Percentiles rank a stretch among this genome's conserved stretches.
These are phyloP conservation scores for Amaranthus cruentus DNA, from an alignment of 148 eudicot species.

Conservation along the genomic window DNA sequence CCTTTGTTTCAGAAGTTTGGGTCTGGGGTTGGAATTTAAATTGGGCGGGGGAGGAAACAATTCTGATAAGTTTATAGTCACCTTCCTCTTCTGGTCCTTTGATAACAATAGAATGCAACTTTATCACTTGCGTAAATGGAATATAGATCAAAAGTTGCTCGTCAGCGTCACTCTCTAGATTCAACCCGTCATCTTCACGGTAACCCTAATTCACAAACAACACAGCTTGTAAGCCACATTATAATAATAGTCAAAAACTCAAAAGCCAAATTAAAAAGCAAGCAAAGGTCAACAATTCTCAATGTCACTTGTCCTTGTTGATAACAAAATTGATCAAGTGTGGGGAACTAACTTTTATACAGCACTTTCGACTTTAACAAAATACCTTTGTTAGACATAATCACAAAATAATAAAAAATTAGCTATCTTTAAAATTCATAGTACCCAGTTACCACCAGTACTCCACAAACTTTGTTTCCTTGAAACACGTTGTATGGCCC, in stretches of 20 bases:
- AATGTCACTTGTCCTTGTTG: no score
- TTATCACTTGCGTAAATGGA: conserved; percentile 81
- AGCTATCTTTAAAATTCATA: no score
- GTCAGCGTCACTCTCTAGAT: conserved; percentile 93
- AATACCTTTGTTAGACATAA: no score
- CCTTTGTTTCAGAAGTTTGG: not conserved
- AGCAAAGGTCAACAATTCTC: not conserved
- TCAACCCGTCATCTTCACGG: conserved; percentile 91
- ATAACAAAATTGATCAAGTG: no score
- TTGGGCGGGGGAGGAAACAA: not conserved
- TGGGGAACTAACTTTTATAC: not conserved
- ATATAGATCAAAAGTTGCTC: conserved; percentile 89
- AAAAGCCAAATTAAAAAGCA: not conserved
- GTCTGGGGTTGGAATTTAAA: no score
- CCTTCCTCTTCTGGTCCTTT: conserved; percentile 95
- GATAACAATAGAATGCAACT: conserved; percentile 71
- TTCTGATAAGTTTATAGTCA: conserved; percentile 13
- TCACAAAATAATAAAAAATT: no score
- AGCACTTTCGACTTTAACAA: no score
- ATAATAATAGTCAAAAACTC: not conserved
- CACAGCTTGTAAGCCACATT: not conserved
- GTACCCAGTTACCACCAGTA: no score
- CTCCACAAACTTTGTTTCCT: no score
- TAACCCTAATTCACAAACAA: conserved; percentile 59
- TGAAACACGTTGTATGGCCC: no score